These are phyloP conservation scores for Pestalotiopsis fici DNA, from an alignment of 2,329 filamentous ascomycete genomes.

Conservation along the genomic window DNA sequence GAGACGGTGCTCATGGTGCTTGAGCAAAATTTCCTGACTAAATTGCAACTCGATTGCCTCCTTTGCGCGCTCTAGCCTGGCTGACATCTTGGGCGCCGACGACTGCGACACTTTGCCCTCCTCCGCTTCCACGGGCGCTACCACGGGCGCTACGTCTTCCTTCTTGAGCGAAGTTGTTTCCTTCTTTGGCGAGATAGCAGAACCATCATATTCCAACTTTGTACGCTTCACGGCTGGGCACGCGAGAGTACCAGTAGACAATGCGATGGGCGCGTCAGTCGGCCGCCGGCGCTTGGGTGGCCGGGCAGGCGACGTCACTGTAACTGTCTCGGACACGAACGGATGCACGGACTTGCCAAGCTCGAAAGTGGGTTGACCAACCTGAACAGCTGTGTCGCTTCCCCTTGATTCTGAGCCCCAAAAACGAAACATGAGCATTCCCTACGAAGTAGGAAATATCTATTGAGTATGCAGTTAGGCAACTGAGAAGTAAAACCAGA, in stretches of 20 bases:
- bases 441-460: conserved; percentile 16
- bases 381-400: conserved; percentile 52
- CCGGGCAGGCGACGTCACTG: conserved; percentile 25
- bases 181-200: conserved; percentile 24
- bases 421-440: conserved; percentile 62
- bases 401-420: conserved; percentile 60
- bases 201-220: conserved; percentile 34
- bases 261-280: conserved; percentile 33
- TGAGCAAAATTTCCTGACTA: conserved; percentile 86
- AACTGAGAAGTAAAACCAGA: conserved; percentile 8
- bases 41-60: conserved; percentile 84
- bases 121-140: conserved; percentile 21
- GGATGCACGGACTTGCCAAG: conserved; percentile 33
- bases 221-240: conserved; percentile 42
- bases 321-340: conserved; percentile 27
- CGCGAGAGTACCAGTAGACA: conserved; percentile 21
- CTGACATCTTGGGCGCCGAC: conserved; percentile 17
- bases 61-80: conserved; percentile 55
- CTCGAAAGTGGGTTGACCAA: conserved; percentile 40
- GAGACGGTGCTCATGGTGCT: conserved; percentile 90
- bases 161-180: conserved; percentile 28
- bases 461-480: neutral
- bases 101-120: conserved; percentile 13
- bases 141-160: conserved; percentile 7
- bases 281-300: conserved; percentile 29